Evolutionary conservation across 1,284 basidiomycete species (phyloP), one percentile per base, ranked within the genome.

Genomic region (Boletus semigastroideus): DNA sequence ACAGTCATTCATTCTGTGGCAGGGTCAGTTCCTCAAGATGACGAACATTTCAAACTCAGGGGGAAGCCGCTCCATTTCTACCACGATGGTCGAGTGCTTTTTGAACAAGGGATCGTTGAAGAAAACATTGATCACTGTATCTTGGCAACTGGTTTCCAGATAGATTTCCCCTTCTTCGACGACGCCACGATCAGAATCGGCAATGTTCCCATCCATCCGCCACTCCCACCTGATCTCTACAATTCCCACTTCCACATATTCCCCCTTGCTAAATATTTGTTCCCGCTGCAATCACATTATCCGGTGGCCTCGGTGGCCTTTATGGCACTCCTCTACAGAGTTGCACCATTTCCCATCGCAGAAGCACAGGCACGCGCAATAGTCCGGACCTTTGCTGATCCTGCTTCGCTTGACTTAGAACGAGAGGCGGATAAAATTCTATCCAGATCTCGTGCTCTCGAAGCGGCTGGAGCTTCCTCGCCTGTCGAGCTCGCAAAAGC

Each of bases 101-200:
- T 89, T 60, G 79, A 78, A 53, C 84, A 86, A 54, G 83, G 80
- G 1, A 72, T 77, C 4, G 60, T 66, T 10, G 84, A 87, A 63
- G 59, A 66, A 31, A 74, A 71, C 5, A 72, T 91, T 46, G 81
- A 85, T 57, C 70, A 79, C 51, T 82, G 79, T 56, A 80, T 90
- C 45, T 71, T 91, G 11, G 90, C 87, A 2, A 92, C 89, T 7
- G 90, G 89, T 8, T 92, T 86, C 63, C 70, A 84, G 49, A 71
- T 79, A 49, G 69, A 77, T 17, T 82, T 82, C 58, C 82, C 84
- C 0, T 90, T 90, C 70, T 70, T 90, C 45, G 55, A 70, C 3
- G 57, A 65, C 2, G 44, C 52, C 28, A 61, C 58, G 27, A 59
- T 75, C n/a, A 60, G 77, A 30, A 61, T 57, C 3, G 51, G 52